Base-by-base conservation (phyloP, 177 flowering plant species). In the Vitis hybrid region DNA sequence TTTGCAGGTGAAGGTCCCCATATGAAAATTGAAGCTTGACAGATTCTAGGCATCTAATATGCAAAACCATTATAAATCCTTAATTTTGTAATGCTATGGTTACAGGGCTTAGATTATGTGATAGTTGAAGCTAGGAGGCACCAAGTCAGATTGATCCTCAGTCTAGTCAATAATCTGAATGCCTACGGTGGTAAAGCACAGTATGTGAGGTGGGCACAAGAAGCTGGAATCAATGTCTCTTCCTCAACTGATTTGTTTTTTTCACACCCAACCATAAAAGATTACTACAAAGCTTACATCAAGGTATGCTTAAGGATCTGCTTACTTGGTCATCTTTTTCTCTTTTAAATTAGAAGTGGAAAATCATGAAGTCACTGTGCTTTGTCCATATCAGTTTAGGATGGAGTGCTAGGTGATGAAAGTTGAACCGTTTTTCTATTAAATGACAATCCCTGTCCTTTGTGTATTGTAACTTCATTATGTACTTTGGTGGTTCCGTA, bases 131-230 rank as follows among this genome's bases (percentile, higher is more conserved):
- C 93, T 17, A 82, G 90, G 79, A 84, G 58, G 76, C 68, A 78
- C 67, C 14, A 67, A 14, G 73, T 87, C 54, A 81, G 89, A 66
- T 73, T 89, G 30, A 81, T 87, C 54, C 89, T 89, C 7, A 82
- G 93, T 74, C 73, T 87, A 18, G 90, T 87, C 3, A 89, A 89
- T 64, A 89, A 88, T 69, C 72, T 88, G 66, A 62, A 85, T 65
- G 85, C 88, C 15, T 88, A 75, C 75, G 92, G 92, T 70, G 92
- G 92, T 17, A 88, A 88, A 65, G 73, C 72, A 65, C 88, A 88
- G 74, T 88, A 85, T 72, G 83, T 85, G n/a, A 82, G 56, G 51
- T 87, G 92, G 92, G 90, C 88, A 56, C 62, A 66, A 68, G 83
- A 84, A 74, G 87, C 77, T 52, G 87, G 91, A 23, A 67, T 70